A percentile compares a stretch with the other conserved stretches of the same genome.
These are phyloP conservation scores for Vaccinium darrowii DNA, from an alignment of 148 eudicot genomes.

Conservation along the genomic window DNA sequence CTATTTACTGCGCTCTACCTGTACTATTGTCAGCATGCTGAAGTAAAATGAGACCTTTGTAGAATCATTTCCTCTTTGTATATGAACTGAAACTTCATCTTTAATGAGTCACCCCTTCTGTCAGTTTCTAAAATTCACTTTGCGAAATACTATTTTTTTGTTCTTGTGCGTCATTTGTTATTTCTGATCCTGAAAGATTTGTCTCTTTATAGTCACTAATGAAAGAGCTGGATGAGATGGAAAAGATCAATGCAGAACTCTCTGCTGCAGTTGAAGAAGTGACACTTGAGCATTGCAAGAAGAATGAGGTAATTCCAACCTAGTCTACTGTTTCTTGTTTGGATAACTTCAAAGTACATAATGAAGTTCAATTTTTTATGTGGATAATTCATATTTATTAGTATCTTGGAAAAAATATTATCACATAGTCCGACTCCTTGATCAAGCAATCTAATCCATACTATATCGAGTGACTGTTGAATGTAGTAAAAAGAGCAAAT, in stretches of 20 bases:
- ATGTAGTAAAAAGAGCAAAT: neutral
- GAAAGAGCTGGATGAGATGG: constrained; percentile 93
- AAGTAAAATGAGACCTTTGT: neutral
- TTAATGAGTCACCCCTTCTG: neutral
- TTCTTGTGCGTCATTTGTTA: neutral
- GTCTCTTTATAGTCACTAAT: constrained; percentile 41
- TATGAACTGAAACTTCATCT: neutral
- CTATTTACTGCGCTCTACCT: neutral
- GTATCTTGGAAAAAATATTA: neutral
- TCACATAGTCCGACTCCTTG: neutral
- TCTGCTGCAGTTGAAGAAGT: constrained; percentile 93
- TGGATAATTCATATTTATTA: neutral
- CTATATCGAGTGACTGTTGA: neutral
- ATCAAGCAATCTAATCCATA: neutral
- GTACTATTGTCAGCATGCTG: neutral
- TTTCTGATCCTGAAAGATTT: neutral
- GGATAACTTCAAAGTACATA: neutral
- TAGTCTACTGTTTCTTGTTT: neutral
- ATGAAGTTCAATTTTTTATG: neutral
- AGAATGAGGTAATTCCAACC: constrained; percentile 70
- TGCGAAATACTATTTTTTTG: neutral
- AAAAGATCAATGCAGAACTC: constrained; percentile 74
- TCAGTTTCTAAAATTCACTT: neutral
- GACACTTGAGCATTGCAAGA: constrained; percentile 78
- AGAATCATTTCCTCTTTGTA: neutral